These are phyloP conservation scores for Ustanciosporium gigantosporum DNA, from an alignment of 1,284 basidiomycete species.

Conservation along the genomic window DNA sequence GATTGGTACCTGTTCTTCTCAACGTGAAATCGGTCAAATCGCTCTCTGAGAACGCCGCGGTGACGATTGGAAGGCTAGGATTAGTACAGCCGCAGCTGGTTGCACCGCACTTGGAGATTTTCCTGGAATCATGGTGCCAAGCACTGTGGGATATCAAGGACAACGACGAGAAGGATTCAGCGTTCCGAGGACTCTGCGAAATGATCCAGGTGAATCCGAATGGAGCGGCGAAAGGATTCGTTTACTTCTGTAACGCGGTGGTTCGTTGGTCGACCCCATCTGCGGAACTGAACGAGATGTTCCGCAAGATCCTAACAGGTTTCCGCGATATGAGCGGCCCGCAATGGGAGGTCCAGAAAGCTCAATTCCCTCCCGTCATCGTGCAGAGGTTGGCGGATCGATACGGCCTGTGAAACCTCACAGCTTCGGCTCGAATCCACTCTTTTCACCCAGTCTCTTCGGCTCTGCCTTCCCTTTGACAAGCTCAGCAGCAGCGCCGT, in stretches of 20 bases:
- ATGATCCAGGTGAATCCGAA: constrained; percentile 89
- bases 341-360: constrained; percentile 62
- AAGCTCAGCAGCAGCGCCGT: no score
- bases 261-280: constrained; percentile 57
- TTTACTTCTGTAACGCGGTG: constrained; percentile 61
- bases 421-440: neutral
- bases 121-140: constrained; percentile 94
- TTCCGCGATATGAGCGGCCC: constrained; percentile 81
- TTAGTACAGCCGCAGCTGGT: constrained; percentile 86
- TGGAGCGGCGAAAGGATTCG: constrained; percentile 55
- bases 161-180: constrained; percentile 99
- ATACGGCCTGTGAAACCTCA: constrained; percentile 34
- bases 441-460: constrained; percentile 1
- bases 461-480: no score
- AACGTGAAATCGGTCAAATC: constrained; percentile 88
- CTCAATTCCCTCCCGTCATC: constrained; percentile 54
- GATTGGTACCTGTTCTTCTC: constrained; percentile 88
- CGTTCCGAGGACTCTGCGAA: constrained; percentile 94
- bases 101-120: constrained; percentile 85
- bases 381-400: constrained; percentile 49
- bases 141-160: constrained; percentile 97
- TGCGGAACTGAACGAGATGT: constrained; percentile 53
- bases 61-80: constrained; percentile 96
- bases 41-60: constrained; percentile 95
- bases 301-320: constrained; percentile 70